Conservation (phyloP, 208 protist genomes). For the Zelonia costaricensis region DNA sequence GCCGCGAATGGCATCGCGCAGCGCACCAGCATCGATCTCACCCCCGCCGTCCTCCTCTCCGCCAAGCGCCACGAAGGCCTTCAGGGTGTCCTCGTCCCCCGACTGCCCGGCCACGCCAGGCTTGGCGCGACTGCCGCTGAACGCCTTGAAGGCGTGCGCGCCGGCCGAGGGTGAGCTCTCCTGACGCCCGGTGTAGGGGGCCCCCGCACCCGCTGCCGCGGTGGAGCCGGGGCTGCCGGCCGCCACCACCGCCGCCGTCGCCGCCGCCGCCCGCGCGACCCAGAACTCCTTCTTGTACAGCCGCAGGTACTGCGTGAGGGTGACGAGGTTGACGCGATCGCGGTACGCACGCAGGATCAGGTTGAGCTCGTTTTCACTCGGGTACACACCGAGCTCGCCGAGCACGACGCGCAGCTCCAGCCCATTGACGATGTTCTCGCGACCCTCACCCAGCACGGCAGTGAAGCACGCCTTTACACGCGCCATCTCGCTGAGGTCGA, state of each 20-base stretch:
- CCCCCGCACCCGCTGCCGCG: not conserved
- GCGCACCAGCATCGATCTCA: conserved; percentile 36
- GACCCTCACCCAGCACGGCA: conserved; percentile 40
- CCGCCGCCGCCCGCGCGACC: conserved; percentile 10
- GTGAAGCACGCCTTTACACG: conserved; percentile 55
- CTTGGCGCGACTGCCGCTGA: conserved; percentile 5
- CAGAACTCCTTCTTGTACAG: conserved; percentile 82
- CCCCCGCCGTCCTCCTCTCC: conserved; percentile 72
- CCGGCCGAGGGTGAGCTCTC: conserved; percentile 4
- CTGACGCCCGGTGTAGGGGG: too few species aligned
- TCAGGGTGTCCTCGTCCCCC: conserved; percentile 63
- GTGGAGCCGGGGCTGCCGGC: not conserved
- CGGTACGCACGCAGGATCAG: conserved; percentile 59
- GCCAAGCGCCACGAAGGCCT: conserved; percentile 81
- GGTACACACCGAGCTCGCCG: conserved; percentile 74
- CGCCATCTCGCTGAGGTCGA: conserved; percentile 68
- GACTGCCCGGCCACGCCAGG: not conserved
- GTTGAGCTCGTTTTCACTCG: conserved; percentile 61
- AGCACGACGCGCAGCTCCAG: conserved; percentile 78
- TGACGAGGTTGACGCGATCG: conserved; percentile 60
- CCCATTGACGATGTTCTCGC: conserved; percentile 64
- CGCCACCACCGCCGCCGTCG: conserved; percentile 3
- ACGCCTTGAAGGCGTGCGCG: conserved; percentile 5
- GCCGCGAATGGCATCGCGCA: conserved; percentile 56
- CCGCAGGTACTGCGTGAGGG: conserved; percentile 71